Evolutionary conservation across 148 eudicot genomes (phyloP).

Genomic region (Gaultheria prostrata): DNA sequence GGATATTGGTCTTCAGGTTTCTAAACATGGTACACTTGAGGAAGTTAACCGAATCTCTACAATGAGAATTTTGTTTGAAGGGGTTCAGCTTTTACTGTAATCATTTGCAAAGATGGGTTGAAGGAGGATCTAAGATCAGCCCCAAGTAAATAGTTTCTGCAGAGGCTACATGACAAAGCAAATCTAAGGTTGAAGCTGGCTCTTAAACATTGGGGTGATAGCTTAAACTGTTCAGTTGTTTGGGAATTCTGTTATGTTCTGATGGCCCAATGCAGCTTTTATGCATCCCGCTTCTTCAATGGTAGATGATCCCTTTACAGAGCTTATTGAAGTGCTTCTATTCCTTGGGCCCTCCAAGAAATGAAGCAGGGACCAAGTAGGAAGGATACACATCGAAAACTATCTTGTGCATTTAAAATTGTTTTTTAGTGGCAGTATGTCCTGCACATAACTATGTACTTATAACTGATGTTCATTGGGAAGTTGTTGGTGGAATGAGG

Average conservation of each 20-base stretch:
- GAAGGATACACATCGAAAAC: not conserved
- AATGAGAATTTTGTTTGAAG: not conserved
- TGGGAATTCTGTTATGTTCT: not conserved
- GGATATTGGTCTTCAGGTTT: not conserved
- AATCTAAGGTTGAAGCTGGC: constrained; percentile 1
- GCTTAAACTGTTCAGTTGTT: not conserved
- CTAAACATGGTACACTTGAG: constrained; percentile 1
- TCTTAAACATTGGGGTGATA: not conserved
- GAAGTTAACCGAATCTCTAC: not conserved
- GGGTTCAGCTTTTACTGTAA: not conserved
- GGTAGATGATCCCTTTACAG: not conserved
- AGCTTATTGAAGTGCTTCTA: not conserved
- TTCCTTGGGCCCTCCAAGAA: not conserved
- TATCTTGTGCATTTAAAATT: not conserved
- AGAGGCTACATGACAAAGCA: not conserved
- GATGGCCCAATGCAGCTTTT: not conserved
- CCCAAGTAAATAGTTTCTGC: not conserved
- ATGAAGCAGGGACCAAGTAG: not conserved
- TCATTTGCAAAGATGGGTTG: not conserved
- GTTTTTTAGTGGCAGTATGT: not conserved
- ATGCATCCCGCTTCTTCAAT: not conserved
- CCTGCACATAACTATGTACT: not conserved
- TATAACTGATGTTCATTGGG: not conserved
- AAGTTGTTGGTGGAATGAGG: constrained; percentile 11
- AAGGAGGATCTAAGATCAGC: not conserved